These are phyloP conservation scores for Teunomyces funiuensis DNA, from an alignment of 805 yeast genomes.

Conservation along the genomic window DNA sequence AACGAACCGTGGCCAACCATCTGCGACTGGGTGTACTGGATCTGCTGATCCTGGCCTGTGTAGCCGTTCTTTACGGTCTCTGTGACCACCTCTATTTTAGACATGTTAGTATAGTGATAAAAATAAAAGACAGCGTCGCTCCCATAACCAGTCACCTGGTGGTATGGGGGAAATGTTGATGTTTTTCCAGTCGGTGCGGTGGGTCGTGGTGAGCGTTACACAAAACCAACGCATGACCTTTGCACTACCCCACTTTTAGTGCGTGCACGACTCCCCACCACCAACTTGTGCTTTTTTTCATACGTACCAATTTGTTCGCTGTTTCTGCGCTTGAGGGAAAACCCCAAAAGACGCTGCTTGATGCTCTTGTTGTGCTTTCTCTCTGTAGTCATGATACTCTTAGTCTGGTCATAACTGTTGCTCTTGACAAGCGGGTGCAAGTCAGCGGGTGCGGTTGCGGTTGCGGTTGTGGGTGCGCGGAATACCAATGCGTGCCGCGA, in stretches of 20 bases:
- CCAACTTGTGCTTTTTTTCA: conserved; percentile 6
- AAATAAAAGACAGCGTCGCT: neutral
- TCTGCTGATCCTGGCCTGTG: conserved; percentile 58
- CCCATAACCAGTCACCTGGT: conserved; percentile 1
- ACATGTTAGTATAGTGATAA: conserved; percentile 37
- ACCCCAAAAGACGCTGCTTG: conserved; percentile 6
- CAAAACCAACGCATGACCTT: conserved; percentile 6
- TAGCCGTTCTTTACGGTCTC: conserved; percentile 74
- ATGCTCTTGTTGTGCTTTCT: conserved; percentile 14
- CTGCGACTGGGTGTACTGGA: conserved; percentile 77
- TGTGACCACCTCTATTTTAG: conserved; percentile 48
- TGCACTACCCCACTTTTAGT: conserved; percentile 5
- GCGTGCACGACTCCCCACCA: neutral
- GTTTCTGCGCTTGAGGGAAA: conserved; percentile 25
- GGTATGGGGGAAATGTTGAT: conserved; percentile 4
- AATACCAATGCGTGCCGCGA: conserved; percentile 1
- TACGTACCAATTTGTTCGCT: conserved; percentile 32
- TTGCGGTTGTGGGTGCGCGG: neutral
- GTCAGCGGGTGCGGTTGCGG: neutral
- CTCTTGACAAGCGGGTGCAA: conserved; percentile 16
- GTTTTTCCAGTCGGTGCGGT: conserved; percentile 5
- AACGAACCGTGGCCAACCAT: conserved; percentile 99
- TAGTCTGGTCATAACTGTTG: conserved; percentile 37
- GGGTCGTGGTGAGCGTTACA: conserved; percentile 3
- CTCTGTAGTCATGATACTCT: conserved; percentile 31